phyloP scores from a whole-genome alignment of 768 basidiomycete species.

The Tylopilus subfusipes region DNA sequence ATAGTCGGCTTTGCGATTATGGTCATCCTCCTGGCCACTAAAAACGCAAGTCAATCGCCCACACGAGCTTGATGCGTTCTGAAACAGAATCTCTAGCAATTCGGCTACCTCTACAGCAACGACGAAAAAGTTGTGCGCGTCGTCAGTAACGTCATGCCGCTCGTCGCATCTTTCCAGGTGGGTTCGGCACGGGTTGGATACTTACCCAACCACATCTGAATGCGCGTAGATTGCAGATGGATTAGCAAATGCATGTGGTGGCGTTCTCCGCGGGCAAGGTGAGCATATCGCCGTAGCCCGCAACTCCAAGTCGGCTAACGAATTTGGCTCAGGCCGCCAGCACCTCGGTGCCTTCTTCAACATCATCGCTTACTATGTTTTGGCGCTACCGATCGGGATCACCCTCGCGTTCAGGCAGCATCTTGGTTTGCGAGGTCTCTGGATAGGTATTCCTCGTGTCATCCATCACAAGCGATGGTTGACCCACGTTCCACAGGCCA shows the following conservation, averaged over 20 bases:
- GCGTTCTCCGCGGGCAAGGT: slow-evolving; percentile 49
- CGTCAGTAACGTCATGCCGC: slow-evolving; percentile 49
- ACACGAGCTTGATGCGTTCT: background rate
- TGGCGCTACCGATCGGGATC: slow-evolving; percentile 52
- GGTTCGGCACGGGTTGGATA: background rate
- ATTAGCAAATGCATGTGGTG: slow-evolving; percentile 48
- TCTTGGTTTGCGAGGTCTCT: slow-evolving; percentile 48
- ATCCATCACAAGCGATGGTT: background rate
- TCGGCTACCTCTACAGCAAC: slow-evolving; percentile 67
- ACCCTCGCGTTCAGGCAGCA: slow-evolving; percentile 45
- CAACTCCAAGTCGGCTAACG: slow-evolving; percentile 1
- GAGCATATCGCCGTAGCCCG: background rate
- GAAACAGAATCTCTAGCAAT: slow-evolving; percentile 36
- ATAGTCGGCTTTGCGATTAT: slow-evolving; percentile 59
- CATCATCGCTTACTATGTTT: slow-evolving; percentile 57
- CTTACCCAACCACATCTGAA: background rate
- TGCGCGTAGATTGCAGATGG: slow-evolving; percentile 47
- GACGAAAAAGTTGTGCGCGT: slow-evolving; percentile 50
- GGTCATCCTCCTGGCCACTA: slow-evolving; percentile 50
- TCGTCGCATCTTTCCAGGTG: slow-evolving; percentile 55
- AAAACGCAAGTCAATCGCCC: slow-evolving; percentile 43
- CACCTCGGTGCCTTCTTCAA: slow-evolving; percentile 75
- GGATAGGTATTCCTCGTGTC: slow-evolving; percentile 39
- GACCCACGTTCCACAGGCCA: slow-evolving; percentile 46
- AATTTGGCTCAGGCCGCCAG: slow-evolving; percentile 42